phyloP scores from a whole-genome alignment of 257 asterid species.

The Rehmannia glutinosa region DNA sequence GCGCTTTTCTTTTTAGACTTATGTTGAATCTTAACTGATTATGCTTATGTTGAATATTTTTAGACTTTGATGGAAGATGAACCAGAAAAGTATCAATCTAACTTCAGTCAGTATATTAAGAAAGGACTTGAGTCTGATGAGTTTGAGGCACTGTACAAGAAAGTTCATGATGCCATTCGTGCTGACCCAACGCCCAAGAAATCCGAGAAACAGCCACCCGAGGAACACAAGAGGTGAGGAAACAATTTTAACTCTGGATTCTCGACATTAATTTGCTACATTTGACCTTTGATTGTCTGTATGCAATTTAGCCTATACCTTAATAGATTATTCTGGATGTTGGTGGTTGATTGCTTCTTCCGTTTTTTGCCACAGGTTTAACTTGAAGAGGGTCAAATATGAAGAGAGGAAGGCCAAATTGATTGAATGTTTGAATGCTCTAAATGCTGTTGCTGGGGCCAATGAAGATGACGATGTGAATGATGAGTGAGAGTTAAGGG shows the following conservation, averaged over 20 bases:
- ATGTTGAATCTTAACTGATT: background rate
- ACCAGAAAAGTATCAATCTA: conserved; percentile 39
- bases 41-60: background rate
- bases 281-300: no score
- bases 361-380: conserved; percentile 17
- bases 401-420: conserved; percentile 40
- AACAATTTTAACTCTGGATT: no score
- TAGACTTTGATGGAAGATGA: conserved; percentile 43
- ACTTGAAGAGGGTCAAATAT: conserved; percentile 37
- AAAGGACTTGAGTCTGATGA: conserved; percentile 28
- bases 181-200: no score
- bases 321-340: no score
- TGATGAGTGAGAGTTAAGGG: conserved; percentile 33
- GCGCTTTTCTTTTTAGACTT: background rate
- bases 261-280: no score
- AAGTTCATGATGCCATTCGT: conserved; percentile 43
- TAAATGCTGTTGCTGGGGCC: conserved; percentile 29
- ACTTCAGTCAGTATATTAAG: conserved; percentile 33
- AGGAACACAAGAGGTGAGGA: conserved; percentile 43
- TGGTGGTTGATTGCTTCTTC: background rate
- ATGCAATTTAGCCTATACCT: no score
- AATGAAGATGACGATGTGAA: conserved; percentile 31
- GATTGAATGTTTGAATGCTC: conserved; percentile 35
- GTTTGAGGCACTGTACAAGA: conserved; percentile 39
- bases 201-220: no score